A percentile compares a stretch with the other conserved stretches of the same genome.
Evolutionary conservation across 345 rosid species (phyloP).

Genomic region (Populus deltoides): DNA sequence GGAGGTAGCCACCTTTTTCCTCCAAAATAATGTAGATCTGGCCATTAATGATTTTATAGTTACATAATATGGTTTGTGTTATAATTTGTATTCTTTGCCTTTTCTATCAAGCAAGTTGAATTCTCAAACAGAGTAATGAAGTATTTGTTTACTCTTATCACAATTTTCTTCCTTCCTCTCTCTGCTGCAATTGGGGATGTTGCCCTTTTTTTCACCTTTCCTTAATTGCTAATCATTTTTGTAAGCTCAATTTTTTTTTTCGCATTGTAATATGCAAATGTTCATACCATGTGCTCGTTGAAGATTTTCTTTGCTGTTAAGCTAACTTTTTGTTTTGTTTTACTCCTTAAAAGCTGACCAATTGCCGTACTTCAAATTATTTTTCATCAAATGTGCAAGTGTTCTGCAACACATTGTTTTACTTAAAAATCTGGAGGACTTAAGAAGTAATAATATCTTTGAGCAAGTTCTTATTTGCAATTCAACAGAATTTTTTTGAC

Average conservation of each 20-base stretch:
- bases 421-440: background rate
- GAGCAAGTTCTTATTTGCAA: background rate
- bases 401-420: background rate
- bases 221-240: background rate
- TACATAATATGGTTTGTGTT: background rate
- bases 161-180: background rate
- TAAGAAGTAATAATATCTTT: background rate
- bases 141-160: background rate
- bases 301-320: background rate
- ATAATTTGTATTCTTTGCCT: background rate
- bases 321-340: background rate
- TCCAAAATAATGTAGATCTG: background rate
- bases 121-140: background rate
- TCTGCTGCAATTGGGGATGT: background rate
- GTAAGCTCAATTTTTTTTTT: background rate
- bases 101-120: background rate
- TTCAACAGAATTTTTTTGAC: background rate
- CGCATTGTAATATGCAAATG: background rate
- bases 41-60: background rate
- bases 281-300: background rate
- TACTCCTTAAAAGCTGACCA: background rate
- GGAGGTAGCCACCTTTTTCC: background rate
- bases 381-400: background rate
- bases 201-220: background rate
- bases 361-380: background rate